Evolutionary conservation across 305 asterid genomes (phyloP).

Genomic region (Petunia hybrid): DNA sequence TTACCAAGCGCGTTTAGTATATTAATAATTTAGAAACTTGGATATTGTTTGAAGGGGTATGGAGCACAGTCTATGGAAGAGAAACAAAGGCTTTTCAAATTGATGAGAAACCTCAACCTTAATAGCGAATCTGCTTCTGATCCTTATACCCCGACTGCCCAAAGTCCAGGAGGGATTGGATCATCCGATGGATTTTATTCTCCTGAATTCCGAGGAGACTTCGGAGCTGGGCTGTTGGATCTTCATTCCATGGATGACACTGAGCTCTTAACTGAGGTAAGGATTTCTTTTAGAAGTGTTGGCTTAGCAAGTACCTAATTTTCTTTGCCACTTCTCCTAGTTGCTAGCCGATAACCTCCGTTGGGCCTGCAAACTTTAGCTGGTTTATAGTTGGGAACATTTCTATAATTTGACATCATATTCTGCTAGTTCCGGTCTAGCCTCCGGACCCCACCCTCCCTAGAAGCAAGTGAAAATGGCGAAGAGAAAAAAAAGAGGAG

Average conservation of each 20-base stretch:
- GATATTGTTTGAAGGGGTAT: constrained; percentile 15
- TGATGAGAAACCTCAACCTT: constrained; percentile 33
- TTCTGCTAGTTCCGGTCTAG: not conserved
- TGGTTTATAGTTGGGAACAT: not conserved
- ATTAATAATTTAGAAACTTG: constrained; percentile 8
- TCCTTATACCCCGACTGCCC: constrained; percentile 28
- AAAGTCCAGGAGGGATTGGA: constrained; percentile 34
- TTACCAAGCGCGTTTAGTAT: not conserved
- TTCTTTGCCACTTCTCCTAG: not conserved
- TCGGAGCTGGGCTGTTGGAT: constrained; percentile 56
- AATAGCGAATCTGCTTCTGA: constrained; percentile 29
- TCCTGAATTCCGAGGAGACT: constrained; percentile 36
- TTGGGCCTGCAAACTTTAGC: not conserved
- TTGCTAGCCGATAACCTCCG: not conserved
- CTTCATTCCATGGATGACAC: constrained; percentile 51
- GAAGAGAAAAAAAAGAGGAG: not conserved
- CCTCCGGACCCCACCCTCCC: not conserved
- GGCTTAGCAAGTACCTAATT: not conserved
- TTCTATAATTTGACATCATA: not conserved
- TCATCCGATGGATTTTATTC: constrained; percentile 35
- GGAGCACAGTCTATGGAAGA: constrained; percentile 42
- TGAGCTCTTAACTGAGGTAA: constrained; percentile 53
- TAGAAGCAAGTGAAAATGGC: not conserved
- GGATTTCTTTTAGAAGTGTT: constrained; percentile 12
- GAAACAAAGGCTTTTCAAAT: constrained; percentile 34